These are phyloP conservation scores for Triticum dicoccoides DNA, from an alignment of 176 grass and related monocot species.

Conservation along the genomic window DNA sequence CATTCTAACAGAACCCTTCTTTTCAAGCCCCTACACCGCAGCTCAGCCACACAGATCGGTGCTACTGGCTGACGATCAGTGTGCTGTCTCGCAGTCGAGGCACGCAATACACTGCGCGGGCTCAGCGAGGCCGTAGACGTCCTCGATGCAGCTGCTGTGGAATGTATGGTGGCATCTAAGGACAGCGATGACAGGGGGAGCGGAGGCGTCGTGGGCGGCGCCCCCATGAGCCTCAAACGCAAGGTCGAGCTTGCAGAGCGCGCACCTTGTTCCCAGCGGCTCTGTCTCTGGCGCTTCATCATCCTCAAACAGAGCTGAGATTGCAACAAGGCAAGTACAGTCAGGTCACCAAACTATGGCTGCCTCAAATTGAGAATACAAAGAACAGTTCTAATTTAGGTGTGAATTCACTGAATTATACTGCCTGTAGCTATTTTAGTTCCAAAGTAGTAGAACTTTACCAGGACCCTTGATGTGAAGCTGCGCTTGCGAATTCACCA, in stretches of 20 bases:
- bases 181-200: slow-evolving; percentile 46
- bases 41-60: slow-evolving; percentile 14
- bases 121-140: slow-evolving; percentile 45
- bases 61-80: slow-evolving; percentile 5
- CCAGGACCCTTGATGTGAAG: slow-evolving; percentile 52
- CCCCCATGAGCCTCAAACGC: slow-evolving; percentile 38
- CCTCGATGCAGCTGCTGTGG: slow-evolving; percentile 56
- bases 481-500: slow-evolving; percentile 5
- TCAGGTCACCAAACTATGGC: background rate
- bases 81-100: background rate
- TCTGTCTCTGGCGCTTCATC: slow-evolving; percentile 12
- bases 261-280: slow-evolving; percentile 56
- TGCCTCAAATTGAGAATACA: background rate
- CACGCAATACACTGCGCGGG: slow-evolving; percentile 43
- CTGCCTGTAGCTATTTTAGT: background rate
- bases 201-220: background rate
- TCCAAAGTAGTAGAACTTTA: slow-evolving; percentile 8
- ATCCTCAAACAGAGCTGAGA: slow-evolving; percentile 39
- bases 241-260: slow-evolving; percentile 61
- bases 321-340: background rate
- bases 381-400: background rate
- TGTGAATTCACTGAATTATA: background rate
- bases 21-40: background rate
- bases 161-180: slow-evolving; percentile 53
- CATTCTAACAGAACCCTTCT: slow-evolving; percentile 1